A percentile compares a stretch with the other conserved stretches of the same genome.
Conservation (phyloP, 2,329 filamentous ascomycete genomes). For the Penicillium sp. region DNA sequence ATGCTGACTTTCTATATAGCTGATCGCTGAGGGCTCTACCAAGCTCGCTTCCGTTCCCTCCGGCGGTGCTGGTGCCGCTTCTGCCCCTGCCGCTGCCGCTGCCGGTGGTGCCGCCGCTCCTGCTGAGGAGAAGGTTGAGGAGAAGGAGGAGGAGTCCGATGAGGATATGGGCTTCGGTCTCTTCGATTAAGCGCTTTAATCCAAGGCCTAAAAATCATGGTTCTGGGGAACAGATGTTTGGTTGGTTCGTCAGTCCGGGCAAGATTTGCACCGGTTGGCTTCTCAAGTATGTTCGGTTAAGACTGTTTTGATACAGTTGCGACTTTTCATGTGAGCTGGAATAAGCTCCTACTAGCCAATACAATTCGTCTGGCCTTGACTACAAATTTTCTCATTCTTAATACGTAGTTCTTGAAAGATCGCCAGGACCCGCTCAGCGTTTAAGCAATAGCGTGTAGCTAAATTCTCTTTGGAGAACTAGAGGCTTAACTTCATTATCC, state of each 20-base stretch:
- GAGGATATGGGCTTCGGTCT: conserved; percentile 75
- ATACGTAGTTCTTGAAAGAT: background rate
- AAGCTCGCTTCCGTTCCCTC: conserved; percentile 98
- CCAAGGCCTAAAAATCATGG: conserved; percentile 49
- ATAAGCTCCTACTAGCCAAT: conserved; percentile 34
- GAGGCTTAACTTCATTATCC: background rate
- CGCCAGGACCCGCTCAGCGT: background rate
- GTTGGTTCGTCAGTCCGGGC: conserved; percentile 32
- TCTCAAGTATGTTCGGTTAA: conserved; percentile 30
- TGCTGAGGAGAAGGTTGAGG: conserved; percentile 68
- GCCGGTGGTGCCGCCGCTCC: conserved; percentile 66
- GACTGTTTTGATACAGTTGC: conserved; percentile 40
- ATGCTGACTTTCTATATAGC: conserved; percentile 51
- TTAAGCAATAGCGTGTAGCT: conserved; percentile 11
- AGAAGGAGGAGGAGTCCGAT: conserved; percentile 75
- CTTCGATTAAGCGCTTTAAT: conserved; percentile 55
- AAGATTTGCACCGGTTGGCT: conserved; percentile 27
- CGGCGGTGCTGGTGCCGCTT: conserved; percentile 67
- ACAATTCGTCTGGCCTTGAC: conserved; percentile 35
- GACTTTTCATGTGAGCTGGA: conserved; percentile 35
- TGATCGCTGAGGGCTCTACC: conserved; percentile 82
- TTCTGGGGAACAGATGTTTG: conserved; percentile 61
- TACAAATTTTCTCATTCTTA: background rate
- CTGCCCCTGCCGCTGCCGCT: conserved; percentile 52
- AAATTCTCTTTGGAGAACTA: background rate